These are phyloP conservation scores for Trichothecium roseum DNA, from an alignment of 2,329 filamentous ascomycete species.

Conservation along the genomic window DNA sequence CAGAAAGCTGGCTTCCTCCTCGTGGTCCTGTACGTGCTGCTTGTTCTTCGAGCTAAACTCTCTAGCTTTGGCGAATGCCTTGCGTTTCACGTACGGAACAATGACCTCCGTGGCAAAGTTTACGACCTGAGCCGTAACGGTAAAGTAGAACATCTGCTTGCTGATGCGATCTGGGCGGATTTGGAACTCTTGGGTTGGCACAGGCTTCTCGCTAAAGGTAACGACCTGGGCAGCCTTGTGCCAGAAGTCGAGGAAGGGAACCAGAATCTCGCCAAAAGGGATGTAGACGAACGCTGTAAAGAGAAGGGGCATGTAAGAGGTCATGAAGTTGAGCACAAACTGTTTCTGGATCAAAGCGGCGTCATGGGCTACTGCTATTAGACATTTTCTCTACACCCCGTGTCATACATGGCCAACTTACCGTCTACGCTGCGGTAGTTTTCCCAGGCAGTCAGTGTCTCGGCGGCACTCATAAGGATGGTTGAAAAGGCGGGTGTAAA, in stretches of 20 bases:
- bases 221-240: slow-evolving; percentile 63
- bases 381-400: not conserved
- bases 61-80: slow-evolving; percentile 68
- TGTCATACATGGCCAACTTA: slow-evolving; percentile 15
- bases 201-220: slow-evolving; percentile 62
- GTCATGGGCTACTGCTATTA: slow-evolving; percentile 50
- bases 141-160: slow-evolving; percentile 92
- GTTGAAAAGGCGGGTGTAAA: slow-evolving; percentile 69
- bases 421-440: slow-evolving; percentile 84
- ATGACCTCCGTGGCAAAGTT: slow-evolving; percentile 78
- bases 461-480: slow-evolving; percentile 66
- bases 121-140: slow-evolving; percentile 85
- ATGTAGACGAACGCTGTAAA: slow-evolving; percentile 92
- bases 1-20: slow-evolving; percentile 74
- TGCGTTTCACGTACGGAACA: slow-evolving; percentile 75
- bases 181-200: slow-evolving; percentile 56
- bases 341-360: slow-evolving; percentile 83
- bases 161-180: slow-evolving; percentile 77
- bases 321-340: slow-evolving; percentile 94
- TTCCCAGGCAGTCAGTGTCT: slow-evolving; percentile 68
- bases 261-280: slow-evolving; percentile 74
- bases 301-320: slow-evolving; percentile 85
- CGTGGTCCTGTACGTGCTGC: slow-evolving; percentile 45
- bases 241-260: slow-evolving; percentile 81
- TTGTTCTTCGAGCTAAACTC: slow-evolving; percentile 54